Evolutionary conservation across 176 grass and related monocot genomes (phyloP), one percentile per base, ranked within the genome.

Genomic region (Raddia distichophylla): DNA sequence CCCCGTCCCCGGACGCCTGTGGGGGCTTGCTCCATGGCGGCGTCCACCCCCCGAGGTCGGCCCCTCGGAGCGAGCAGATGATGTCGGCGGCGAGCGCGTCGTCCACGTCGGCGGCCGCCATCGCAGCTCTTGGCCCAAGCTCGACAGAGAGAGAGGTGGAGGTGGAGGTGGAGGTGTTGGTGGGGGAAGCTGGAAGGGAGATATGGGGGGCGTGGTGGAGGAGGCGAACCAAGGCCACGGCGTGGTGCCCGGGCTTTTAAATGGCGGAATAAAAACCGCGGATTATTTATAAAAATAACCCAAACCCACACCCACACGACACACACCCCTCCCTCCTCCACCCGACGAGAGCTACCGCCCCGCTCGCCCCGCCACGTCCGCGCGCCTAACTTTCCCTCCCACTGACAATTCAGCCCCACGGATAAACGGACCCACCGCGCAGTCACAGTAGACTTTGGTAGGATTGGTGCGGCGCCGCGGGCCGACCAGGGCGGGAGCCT

Each of bases 351-450:
- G 67, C 62, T 49, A 73, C 58, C 22, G 32, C 10, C 12, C 16
- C 34, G 18, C 63, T 10, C 37, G 60, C 8, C 8, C 2, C 10
- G 22, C 17, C 44, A 33, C 18, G 62, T 73, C 68, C 8, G 3
- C 5, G 5, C 56, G 15, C 17, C 20, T 10, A 37, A 2, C 19
- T 0, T 34, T 0, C 6, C 7, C 0, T 5, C 3, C 1, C 34
- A 6, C 45, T 46, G 76, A 85, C 35, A 5, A 0, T 0, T 0
- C 0, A 57, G n/a, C 0, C 78, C 73, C 57, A 6, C 7, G 0
- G 0, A 0, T 0, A 0, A 0, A 0, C 0, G 6, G 16, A 2
- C 57, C 88, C 61, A 42, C 44, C 0, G 0, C 0, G 16, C 53
- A 81, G 55, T 0, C 19, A 0, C 2, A 0, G 0, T 0, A 0